Base-by-base conservation (phyloP, 2,329 filamentous ascomycete genomes). In the Thermochaetoides dissita region DNA sequence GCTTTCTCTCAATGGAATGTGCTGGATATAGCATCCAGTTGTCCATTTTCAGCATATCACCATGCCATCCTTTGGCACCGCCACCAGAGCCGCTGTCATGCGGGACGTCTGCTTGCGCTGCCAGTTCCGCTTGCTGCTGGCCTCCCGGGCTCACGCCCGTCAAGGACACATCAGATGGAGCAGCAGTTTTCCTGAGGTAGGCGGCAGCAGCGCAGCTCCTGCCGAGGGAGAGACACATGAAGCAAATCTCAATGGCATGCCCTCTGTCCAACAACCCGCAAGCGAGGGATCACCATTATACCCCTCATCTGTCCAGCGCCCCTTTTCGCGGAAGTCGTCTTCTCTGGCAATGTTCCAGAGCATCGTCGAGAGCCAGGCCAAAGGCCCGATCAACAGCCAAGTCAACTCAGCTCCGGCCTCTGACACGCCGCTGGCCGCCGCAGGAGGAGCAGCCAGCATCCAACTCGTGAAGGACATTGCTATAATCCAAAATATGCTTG, bases 391-490 rank as follows among this genome's bases (percentile, higher is more conserved):
- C 24, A 24, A 24, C 17, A 24, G 17, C 17, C 17, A 24, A 24
- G 17, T 24, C 17, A 24, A 24, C 17, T 24, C 17, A 24, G 17
- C 17, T 24, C 17, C 17, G 17, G 5, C 17, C 17, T 24, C 17
- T 24, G 17, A 24, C 17, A 10, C 11, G 10, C 11, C 30, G 11
- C 35, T 36, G 7, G 17, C 17, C 17, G 7, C 30, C 2, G 12
- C 7, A 2, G 8, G 6, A 24, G 36, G 30, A 34, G 39, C 30
- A 24, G 39, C 24, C 30, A 50, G 47, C 41, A 37, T 55, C 4
- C 46, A 53, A 8, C 50, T 57, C 9, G 53, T 59, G 32, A 51
- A 54, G 36, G 49, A 57, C 33, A 44, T 59, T 10, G 47, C 54
- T 10, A 50, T 45, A 44, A 49, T 61, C 36, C 49, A 54, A 33